Conservation (phyloP, 106 monocot genomes). For the Hemerocallis citrina region DNA sequence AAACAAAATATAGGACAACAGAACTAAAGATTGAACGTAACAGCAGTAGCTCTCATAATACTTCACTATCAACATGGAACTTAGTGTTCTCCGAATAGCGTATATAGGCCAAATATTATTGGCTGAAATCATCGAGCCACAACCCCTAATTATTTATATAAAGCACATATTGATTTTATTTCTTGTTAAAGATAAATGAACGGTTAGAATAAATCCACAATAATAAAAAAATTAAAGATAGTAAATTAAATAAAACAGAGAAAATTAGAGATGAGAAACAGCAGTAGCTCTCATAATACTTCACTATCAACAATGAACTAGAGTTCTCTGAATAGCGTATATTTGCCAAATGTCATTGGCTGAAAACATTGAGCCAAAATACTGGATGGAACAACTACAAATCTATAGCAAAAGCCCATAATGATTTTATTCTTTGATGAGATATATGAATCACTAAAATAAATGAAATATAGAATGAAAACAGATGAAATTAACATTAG, state of each 20-base stretch:
- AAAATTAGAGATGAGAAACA: too few species aligned
- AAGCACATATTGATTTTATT: too few species aligned
- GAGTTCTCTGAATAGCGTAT: slow-evolving; percentile 40
- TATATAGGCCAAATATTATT: slow-evolving; percentile 23
- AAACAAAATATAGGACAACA: too few species aligned
- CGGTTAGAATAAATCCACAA: background rate
- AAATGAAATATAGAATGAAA: too few species aligned
- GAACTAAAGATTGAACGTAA: too few species aligned
- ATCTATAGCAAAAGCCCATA: too few species aligned
- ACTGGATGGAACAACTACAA: too few species aligned
- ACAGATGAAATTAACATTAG: too few species aligned
- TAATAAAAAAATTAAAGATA: background rate
- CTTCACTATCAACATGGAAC: slow-evolving; percentile 2
- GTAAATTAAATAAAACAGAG: too few species aligned
- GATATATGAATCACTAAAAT: too few species aligned
- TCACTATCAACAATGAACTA: slow-evolving; percentile 1
- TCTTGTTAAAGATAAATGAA: background rate
- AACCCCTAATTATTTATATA: too few species aligned
- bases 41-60: slow-evolving; percentile 23
- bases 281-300: slow-evolving; percentile 23
- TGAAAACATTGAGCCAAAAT: slow-evolving; percentile 25
- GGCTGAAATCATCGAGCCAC: slow-evolving; percentile 24
- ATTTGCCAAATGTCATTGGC: slow-evolving; percentile 15
- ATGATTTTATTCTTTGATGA: too few species aligned
- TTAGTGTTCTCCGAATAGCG: slow-evolving; percentile 25